phyloP scores from a whole-genome alignment of 1,284 basidiomycete genomes.

The Earliella scabrosa region DNA sequence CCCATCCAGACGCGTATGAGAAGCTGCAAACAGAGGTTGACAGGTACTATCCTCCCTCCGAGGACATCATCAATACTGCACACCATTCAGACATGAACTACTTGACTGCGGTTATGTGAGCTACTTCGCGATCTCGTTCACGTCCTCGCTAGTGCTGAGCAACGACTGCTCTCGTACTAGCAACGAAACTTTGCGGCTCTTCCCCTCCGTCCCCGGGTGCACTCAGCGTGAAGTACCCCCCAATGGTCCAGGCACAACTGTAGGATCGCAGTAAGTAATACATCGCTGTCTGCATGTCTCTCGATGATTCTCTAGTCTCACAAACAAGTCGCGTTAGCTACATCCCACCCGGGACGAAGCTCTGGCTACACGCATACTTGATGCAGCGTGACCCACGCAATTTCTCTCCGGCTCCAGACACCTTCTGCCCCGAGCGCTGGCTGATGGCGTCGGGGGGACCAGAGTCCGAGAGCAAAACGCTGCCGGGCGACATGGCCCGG shows the following conservation, averaged over 20 bases:
- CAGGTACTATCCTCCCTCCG: constrained; percentile 27
- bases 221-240: constrained; percentile 47
- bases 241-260: constrained; percentile 8
- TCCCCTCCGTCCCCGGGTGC: constrained; percentile 54
- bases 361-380: constrained; percentile 24
- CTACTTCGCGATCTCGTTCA: not conserved
- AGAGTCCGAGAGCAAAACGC: too few relatives aligned
- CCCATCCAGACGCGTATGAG: constrained; percentile 22
- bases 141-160: too few relatives aligned
- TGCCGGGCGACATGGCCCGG: not conserved
- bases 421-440: constrained; percentile 35
- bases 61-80: constrained; percentile 24
- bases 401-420: constrained; percentile 26
- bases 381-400: constrained; percentile 34
- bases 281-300: too few relatives aligned
- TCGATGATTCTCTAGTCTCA: too few relatives aligned
- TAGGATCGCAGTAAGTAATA: too few relatives aligned
- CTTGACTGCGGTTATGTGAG: constrained; percentile 36
- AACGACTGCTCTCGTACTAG: too few relatives aligned
- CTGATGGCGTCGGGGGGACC: constrained; percentile 18
- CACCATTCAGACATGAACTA: constrained; percentile 31
- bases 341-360: constrained; percentile 28
- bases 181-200: constrained; percentile 60
- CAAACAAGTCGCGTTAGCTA: too few relatives aligned
- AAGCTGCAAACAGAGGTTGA: constrained; percentile 34